Evolutionary conservation across 1,284 basidiomycete species (phyloP), one percentile per base, ranked within the genome.

Genomic region (Pholiota adiposa): DNA sequence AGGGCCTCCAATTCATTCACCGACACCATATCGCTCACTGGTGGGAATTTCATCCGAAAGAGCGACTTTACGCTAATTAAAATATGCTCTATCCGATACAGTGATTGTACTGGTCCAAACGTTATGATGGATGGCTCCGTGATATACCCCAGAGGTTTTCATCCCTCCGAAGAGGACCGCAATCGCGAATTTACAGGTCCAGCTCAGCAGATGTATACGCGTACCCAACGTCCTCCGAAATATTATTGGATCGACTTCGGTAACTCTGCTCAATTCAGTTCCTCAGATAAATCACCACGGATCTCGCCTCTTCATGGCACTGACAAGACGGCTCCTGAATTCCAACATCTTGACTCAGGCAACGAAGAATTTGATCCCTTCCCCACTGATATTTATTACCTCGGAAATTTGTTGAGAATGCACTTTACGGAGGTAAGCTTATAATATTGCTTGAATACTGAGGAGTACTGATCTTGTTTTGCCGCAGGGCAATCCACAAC

Each of bases 1-100:
- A 51, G 50, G 50, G 76, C 1, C 29, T 80, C 0, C 65, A 68
- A 50, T 79, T 74, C 50, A 72, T 80, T 67, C 79, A 80, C 58
- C 38, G 70, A 4, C 65, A 76, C 16, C 60, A 71, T 36, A 67
- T 80, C 16, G 76, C 74, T 2, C 78, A 80, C 62, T 63, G 77
- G 79, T 76, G 55, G 3, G 6, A 8, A 7, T 5, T 25, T 33
- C n/a, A 0, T 27, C 5, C 11, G 38, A 16, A 7, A 11, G n/a
- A 33, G 6, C 2, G 44, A 36, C n/a, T 14, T 14, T 6, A 16
- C 33, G n/a, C n/a, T n/a, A n/a, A n/a, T n/a, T n/a, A n/a, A n/a
- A n/a, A n/a, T n/a, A n/a, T n/a, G n/a, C n/a, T n/a, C n/a, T n/a
- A n/a, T n/a, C n/a, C n/a, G n/a, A n/a, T n/a, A n/a, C n/a, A 38